These are phyloP conservation scores for Penicillium fuscoglaucum DNA, from an alignment of 2,329 filamentous ascomycete genomes.

Conservation along the genomic window DNA sequence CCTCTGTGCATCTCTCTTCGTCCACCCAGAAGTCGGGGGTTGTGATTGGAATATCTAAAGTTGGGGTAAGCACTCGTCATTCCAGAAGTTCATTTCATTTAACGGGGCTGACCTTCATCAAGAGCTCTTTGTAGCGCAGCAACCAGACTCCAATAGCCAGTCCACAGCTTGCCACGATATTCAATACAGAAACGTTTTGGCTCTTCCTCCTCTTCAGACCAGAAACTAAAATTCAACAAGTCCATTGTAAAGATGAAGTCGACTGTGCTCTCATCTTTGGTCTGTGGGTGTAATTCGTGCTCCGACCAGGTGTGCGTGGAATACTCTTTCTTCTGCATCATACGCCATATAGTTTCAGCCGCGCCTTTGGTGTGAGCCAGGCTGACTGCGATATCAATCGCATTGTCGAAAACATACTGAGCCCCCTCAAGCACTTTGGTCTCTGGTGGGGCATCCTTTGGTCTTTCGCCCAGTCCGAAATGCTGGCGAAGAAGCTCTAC, in stretches of 20 bases:
- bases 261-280: slow-evolving; percentile 75
- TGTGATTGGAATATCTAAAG: slow-evolving; percentile 78
- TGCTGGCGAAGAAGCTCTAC: slow-evolving; percentile 82
- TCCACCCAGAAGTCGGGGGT: slow-evolving; percentile 83
- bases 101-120: slow-evolving; percentile 67
- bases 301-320: slow-evolving; percentile 83
- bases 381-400: slow-evolving; percentile 87
- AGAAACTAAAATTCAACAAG: slow-evolving; percentile 94
- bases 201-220: slow-evolving; percentile 70
- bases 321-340: slow-evolving; percentile 83
- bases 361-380: slow-evolving; percentile 80
- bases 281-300: slow-evolving; percentile 85
- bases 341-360: slow-evolving; percentile 71
- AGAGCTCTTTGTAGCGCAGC: slow-evolving; percentile 82
- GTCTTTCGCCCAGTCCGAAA: slow-evolving; percentile 60
- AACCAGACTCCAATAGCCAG: slow-evolving; percentile 92
- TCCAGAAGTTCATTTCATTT: background rate
- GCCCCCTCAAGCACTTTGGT: slow-evolving; percentile 81
- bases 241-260: slow-evolving; percentile 98
- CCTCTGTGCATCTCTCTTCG: slow-evolving; percentile 72
- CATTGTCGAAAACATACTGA: slow-evolving; percentile 85
- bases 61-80: background rate
- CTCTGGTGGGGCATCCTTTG: slow-evolving; percentile 62
- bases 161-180: slow-evolving; percentile 80
- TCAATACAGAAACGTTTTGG: slow-evolving; percentile 75